A percentile compares a stretch with the other conserved stretches of the same genome.
phyloP scores from a whole-genome alignment of 2,329 filamentous ascomycete species.

The Didymosphaeria variabile region DNA sequence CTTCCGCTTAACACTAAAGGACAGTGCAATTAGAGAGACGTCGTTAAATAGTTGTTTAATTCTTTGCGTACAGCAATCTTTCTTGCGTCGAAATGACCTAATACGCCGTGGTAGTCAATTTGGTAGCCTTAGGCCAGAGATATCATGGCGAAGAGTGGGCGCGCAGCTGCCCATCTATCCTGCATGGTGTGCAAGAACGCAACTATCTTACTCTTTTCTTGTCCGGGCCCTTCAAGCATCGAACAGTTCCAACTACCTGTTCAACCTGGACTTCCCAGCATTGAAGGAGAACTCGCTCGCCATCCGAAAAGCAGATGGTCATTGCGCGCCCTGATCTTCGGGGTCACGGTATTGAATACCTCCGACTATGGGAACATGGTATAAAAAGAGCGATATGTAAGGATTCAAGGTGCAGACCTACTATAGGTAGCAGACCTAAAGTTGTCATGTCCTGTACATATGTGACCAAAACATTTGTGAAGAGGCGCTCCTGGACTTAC shows the following conservation, averaged over 20 bases:
- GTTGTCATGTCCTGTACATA: too few relatives aligned
- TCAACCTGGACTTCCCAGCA: constrained; percentile 25
- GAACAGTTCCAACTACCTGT: constrained; percentile 22
- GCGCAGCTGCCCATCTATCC: constrained; percentile 56
- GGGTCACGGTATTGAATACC: constrained; percentile 30
- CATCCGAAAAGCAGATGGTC: constrained; percentile 26
- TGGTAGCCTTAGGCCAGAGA: too few relatives aligned
- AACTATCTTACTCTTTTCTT: constrained; percentile 33
- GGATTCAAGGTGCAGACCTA: constrained; percentile 16
- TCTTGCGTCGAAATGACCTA: too few relatives aligned
- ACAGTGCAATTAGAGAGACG: too few relatives aligned
- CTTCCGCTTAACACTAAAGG: too few relatives aligned
- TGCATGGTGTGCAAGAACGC: constrained; percentile 57
- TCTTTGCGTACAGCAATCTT: too few relatives aligned
- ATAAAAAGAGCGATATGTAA: constrained; percentile 13
- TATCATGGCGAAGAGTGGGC: constrained; percentile 53
- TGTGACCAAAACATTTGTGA: too few relatives aligned
- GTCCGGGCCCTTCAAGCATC: constrained; percentile 28
- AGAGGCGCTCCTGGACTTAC: too few relatives aligned
- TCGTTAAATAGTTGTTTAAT: too few relatives aligned
- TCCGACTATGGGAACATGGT: constrained; percentile 28
- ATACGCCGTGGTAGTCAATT: too few relatives aligned
- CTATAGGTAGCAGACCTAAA: too few relatives aligned
- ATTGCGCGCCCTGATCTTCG: constrained; percentile 28
- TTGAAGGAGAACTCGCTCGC: constrained; percentile 29